These are phyloP conservation scores for Aphanomyces cochlioides DNA, from an alignment of 352 stramenopile genomes.

Conservation along the genomic window DNA sequence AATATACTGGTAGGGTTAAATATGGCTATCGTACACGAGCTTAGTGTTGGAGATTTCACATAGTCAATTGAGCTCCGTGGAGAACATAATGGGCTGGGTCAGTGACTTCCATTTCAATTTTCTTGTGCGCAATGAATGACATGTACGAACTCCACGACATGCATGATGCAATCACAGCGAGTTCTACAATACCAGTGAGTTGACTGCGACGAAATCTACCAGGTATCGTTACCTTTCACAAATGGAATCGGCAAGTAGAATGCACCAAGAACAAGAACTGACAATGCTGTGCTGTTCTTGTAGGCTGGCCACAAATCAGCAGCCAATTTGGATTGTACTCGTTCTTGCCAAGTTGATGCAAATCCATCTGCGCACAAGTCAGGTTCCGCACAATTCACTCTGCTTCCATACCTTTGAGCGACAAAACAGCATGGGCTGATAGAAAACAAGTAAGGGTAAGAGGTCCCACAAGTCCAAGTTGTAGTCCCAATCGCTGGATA, in stretches of 20 bases:
- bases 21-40: too few species aligned
- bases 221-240: background rate
- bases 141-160: conserved; percentile 20
- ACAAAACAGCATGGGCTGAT: background rate
- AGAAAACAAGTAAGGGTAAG: background rate
- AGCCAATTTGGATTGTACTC: background rate
- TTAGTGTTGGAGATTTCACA: too few species aligned
- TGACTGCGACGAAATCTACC: background rate
- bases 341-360: background rate
- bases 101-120: too few species aligned
- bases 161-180: conserved; percentile 1
- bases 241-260: conserved; percentile 22
- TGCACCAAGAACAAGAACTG: conserved; percentile 6
- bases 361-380: background rate
- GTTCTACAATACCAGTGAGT: conserved; percentile 8
- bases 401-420: background rate
- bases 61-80: too few species aligned
- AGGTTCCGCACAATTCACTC: background rate
- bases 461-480: conserved; percentile 2
- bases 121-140: conserved; percentile 14
- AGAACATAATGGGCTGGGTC: too few species aligned
- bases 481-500: background rate
- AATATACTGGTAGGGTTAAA: too few species aligned
- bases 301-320: conserved; percentile 10
- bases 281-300: background rate